phyloP scores from a whole-genome alignment of 495 filamentous ascomycete genomes.

The Hyaloscypha finlandica region DNA sequence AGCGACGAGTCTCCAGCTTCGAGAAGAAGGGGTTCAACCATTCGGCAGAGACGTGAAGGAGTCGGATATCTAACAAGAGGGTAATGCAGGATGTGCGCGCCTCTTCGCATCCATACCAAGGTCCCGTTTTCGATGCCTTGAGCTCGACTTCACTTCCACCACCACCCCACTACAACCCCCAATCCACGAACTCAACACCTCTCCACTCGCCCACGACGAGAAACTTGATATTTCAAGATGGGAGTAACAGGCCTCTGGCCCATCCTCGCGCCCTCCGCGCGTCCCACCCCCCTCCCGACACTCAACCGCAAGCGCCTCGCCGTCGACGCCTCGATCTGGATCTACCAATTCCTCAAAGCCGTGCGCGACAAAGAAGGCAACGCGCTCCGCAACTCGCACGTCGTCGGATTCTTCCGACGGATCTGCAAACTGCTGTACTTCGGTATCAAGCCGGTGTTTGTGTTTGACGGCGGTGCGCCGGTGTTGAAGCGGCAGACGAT shows the following conservation, averaged over 20 bases:
- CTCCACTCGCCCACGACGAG: not conserved
- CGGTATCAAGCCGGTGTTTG: constrained; percentile 96
- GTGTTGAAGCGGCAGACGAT: constrained; percentile 91
- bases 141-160: constrained; percentile 1
- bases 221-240: constrained; percentile 53
- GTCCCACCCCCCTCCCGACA: constrained; percentile 89
- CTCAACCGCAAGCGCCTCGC: constrained; percentile 93
- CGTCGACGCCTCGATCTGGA: constrained; percentile 98
- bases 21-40: not conserved
- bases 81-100: constrained; percentile 9
- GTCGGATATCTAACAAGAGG: not conserved
- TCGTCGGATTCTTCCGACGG: constrained; percentile 96
- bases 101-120: not conserved
- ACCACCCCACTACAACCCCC: not conserved
- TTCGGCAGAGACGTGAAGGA: not conserved
- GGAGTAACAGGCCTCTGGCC: constrained; percentile 98
- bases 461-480: constrained; percentile 96
- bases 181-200: not conserved
- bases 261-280: constrained; percentile 87
- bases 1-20: not conserved
- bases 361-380: constrained; percentile 98
- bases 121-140: not conserved
- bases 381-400: constrained; percentile 88
- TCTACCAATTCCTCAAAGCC: constrained; percentile 98
- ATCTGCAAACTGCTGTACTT: constrained; percentile 97